A percentile compares a stretch with the other conserved stretches of the same genome.
These are phyloP conservation scores for Purshia tridentata DNA, from an alignment of 306 rosid species.

Conservation along the genomic window DNA sequence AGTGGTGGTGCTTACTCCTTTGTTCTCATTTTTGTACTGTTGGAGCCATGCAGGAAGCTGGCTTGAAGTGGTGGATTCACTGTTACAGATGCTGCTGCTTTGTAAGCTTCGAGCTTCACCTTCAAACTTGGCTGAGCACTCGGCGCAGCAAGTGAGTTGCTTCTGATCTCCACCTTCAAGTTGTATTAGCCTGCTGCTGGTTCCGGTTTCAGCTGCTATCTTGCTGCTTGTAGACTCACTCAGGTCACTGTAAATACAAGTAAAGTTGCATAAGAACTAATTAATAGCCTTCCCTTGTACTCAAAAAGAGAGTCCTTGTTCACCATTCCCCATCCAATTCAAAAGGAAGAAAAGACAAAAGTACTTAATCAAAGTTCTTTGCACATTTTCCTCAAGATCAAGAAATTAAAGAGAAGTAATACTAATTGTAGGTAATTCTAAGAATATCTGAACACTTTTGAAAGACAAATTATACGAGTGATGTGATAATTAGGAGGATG, in stretches of 20 bases:
- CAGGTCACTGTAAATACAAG: conserved; percentile 48
- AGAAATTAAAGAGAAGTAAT: neutral
- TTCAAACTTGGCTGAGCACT: conserved; percentile 56
- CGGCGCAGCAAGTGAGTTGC: conserved; percentile 44
- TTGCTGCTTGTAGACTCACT: conserved; percentile 42
- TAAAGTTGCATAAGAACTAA: neutral
- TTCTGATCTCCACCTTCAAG: conserved; percentile 35
- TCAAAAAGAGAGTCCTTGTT: neutral
- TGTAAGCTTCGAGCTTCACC: conserved; percentile 59
- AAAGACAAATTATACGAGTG: neutral
- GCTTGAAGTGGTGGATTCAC: conserved; percentile 59
- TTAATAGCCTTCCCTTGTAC: too few species aligned
- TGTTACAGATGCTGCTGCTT: conserved; percentile 44
- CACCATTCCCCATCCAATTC: neutral
- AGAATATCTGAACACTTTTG: neutral
- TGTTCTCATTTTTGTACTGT: conserved; percentile 73
- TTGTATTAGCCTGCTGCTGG: conserved; percentile 38
- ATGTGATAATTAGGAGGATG: neutral
- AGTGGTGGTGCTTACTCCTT: conserved; percentile 28
- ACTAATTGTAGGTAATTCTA: neutral
- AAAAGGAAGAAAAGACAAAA: conserved; percentile 22
- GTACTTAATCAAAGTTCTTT: neutral
- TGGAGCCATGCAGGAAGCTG: conserved; percentile 97
- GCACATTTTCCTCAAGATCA: neutral
- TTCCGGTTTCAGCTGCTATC: conserved; percentile 50